Conservation (phyloP, 164 flowering plant genomes). For the Magnolia officinalis region DNA sequence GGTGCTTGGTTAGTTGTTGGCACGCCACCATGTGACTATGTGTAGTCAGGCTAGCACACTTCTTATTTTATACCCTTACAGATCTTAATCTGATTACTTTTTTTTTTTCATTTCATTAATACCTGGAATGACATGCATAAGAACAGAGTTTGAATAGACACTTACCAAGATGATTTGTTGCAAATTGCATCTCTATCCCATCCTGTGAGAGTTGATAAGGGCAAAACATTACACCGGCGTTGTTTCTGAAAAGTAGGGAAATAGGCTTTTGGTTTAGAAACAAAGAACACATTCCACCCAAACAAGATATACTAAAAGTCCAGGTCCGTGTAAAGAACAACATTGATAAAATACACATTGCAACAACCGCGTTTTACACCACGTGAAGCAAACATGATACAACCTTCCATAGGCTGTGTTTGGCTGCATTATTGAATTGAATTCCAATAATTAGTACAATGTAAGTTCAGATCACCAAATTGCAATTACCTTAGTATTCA, state of each 20-base stretch:
- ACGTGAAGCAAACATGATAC: too few relatives aligned
- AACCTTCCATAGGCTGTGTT: neutral
- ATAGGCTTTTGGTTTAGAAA: neutral
- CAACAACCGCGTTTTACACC: neutral
- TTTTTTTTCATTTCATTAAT: neutral
- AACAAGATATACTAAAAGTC: neutral
- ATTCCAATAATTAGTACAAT: too few relatives aligned
- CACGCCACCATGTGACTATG: neutral
- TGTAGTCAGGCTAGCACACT: neutral
- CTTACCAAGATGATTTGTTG: conserved; percentile 89
- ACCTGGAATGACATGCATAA: neutral
- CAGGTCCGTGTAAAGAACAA: too few relatives aligned
- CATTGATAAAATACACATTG: neutral
- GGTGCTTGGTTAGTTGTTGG: too few relatives aligned
- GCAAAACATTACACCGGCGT: conserved; percentile 95
- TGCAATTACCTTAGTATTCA: neutral
- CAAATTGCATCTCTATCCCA: conserved; percentile 86
- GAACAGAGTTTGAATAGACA: neutral
- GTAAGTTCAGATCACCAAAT: neutral
- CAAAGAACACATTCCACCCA: neutral
- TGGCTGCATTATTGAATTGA: neutral
- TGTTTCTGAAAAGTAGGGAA: conserved; percentile 57
- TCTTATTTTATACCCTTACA: neutral
- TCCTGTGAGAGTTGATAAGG: conserved; percentile 81
- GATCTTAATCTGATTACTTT: neutral